Base-by-base conservation (phyloP, 2,329 filamentous ascomycete species). In the Aschersonia sp. region DNA sequence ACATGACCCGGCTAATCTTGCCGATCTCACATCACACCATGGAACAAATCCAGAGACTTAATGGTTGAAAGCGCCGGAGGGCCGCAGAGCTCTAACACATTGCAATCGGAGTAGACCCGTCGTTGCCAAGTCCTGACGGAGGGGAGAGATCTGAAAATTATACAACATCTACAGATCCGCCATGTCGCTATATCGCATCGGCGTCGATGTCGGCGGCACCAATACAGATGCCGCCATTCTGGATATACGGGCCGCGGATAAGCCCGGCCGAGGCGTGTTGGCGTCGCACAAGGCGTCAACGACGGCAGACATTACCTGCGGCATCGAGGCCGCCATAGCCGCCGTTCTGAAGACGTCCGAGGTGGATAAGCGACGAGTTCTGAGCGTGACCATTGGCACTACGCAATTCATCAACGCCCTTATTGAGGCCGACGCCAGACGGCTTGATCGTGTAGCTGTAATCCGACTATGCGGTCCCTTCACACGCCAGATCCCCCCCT, bases 391-490 rank as follows among this genome's bases (percentile, higher is more conserved):
- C 3, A 71, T 75, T 51, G 72, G 73, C 30, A 73, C 70, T 2
- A 70, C 68, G 0, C 70, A 72, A 53, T 73, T 73, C 51, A 67
- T 73, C 54, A 73, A 73, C 54, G 70, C 71, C 0, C 61, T 73
- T 5, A 62, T 73, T 9, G 68, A 73, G 51, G 64, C 65, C 31
- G 69, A 73, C 58, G 61, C 62, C 1, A 55, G 63, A 29, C 58
- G 67, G 4, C 59, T 74, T 28, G 63, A 62, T 40, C 64, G 64
- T 7, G 71, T 74, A 2, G 71, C 69, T 3, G 68, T 72, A 1
- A 54, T 73, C 7, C 58, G 71, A 28, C 59, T 74, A 5, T 72
- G 68, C 52, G 68, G 68, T 2, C 66, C 68, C 1, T 72, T 68
- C 48, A 68, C 66, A 1, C 57, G 61, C 40, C 62, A 70, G 44